phyloP scores from a whole-genome alignment of 352 stramenopile genomes.

The Pythium scleroteichum region DNA sequence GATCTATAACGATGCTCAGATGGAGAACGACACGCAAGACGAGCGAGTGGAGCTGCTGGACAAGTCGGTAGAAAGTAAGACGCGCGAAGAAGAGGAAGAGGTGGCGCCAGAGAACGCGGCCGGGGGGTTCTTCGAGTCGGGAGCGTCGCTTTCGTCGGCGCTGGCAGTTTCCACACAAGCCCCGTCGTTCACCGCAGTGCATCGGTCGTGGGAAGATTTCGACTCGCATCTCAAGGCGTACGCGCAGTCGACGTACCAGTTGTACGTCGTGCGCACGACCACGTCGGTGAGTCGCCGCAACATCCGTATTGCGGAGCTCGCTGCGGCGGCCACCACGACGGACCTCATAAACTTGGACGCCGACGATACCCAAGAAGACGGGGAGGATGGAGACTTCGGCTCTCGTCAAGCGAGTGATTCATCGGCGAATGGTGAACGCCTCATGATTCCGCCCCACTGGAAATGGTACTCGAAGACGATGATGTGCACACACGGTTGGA shows the following conservation, averaged over 20 bases:
- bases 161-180: constrained; percentile 31
- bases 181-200: constrained; percentile 44
- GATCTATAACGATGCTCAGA: background rate
- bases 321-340: constrained; percentile 16
- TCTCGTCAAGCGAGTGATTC: background rate
- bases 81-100: background rate
- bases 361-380: background rate
- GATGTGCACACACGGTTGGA: constrained; percentile 82
- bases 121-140: background rate
- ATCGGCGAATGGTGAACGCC: background rate
- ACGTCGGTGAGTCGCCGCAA: constrained; percentile 75
- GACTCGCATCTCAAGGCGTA: constrained; percentile 63
- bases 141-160: background rate
- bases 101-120: background rate
- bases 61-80: background rate
- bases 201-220: constrained; percentile 70
- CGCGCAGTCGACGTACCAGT: constrained; percentile 58
- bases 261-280: constrained; percentile 79
- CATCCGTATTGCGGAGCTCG: constrained; percentile 60
- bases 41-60: background rate
- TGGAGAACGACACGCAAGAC: constrained; percentile 3
- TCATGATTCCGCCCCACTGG: constrained; percentile 58
- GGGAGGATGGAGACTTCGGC: background rate
- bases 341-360: background rate
- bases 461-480: constrained; percentile 85